phyloP scores from a whole-genome alignment of 148 eudicot species.

The Bassia scoparia region DNA sequence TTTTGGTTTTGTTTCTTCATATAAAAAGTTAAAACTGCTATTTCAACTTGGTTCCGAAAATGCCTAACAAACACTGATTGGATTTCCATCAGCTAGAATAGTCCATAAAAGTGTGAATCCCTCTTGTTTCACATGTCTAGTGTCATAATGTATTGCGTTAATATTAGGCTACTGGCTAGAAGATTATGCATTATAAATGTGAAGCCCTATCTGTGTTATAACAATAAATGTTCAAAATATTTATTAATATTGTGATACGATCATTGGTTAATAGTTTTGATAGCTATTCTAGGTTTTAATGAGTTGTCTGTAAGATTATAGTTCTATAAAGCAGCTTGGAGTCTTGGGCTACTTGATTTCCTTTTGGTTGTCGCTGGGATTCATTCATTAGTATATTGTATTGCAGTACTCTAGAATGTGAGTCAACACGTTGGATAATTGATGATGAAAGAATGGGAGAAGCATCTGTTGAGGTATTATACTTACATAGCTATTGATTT shows the following conservation, averaged over 20 bases:
- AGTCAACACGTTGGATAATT: constrained; percentile 96
- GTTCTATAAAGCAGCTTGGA: not conserved
- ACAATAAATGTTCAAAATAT: too few species aligned
- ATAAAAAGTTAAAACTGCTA: not conserved
- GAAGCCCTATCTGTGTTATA: too few species aligned
- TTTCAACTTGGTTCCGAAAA: not conserved
- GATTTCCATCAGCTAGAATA: not conserved
- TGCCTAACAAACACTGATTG: not conserved
- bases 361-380: too few species aligned
- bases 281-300: not conserved
- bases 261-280: not conserved
- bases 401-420: constrained; percentile 86
- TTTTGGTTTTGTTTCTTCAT: not conserved
- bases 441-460: constrained; percentile 98
- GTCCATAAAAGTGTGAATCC: not conserved
- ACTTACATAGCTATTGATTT: not conserved
- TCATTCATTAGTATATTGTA: constrained; percentile 10
- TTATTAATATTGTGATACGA: not conserved
- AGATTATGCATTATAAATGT: not conserved
- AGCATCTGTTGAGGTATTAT: constrained; percentile 92
- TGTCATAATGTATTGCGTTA: too few species aligned
- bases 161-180: constrained; percentile 4
- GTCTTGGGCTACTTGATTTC: not conserved
- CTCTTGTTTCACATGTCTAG: not conserved
- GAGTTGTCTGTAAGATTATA: not conserved